A percentile compares a stretch with the other conserved stretches of the same genome.
Conservation (phyloP, 2,329 filamentous ascomycete genomes). For the Botrytis tulipae region DNA sequence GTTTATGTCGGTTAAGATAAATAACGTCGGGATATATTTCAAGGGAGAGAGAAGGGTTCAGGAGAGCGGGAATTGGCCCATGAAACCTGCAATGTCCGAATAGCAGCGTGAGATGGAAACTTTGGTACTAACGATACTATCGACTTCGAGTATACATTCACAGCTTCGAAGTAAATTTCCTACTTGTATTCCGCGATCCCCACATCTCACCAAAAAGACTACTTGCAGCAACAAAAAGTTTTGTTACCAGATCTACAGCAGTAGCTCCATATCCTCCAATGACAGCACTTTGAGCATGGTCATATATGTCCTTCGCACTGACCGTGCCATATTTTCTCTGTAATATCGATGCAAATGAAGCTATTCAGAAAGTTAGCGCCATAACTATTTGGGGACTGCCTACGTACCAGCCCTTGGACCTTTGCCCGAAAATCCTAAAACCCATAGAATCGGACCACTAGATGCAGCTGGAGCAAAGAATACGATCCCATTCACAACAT, state of each 20-base stretch:
- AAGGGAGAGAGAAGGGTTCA: no score
- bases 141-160: not conserved
- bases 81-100: no score
- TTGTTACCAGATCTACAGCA: not conserved
- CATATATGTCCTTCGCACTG: not conserved
- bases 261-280: not conserved
- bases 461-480: constrained; percentile 9
- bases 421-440: not conserved
- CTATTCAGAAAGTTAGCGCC: not conserved
- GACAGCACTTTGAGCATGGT: not conserved
- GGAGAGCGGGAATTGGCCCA: no score
- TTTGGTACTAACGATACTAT: not conserved
- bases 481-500: not conserved
- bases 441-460: constrained; percentile 2
- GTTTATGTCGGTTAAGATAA: no score
- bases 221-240: not conserved
- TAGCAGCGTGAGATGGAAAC: no score
- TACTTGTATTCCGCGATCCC: not conserved
- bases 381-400: not conserved
- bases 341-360: not conserved
- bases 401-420: constrained; percentile 7
- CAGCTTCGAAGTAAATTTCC: not conserved
- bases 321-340: not conserved
- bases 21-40: no score
- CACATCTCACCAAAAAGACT: not conserved